A percentile compares a stretch with the other conserved stretches of the same genome.
phyloP scores from a whole-genome alignment of 306 rosid genomes.

The Prunus campanulata region DNA sequence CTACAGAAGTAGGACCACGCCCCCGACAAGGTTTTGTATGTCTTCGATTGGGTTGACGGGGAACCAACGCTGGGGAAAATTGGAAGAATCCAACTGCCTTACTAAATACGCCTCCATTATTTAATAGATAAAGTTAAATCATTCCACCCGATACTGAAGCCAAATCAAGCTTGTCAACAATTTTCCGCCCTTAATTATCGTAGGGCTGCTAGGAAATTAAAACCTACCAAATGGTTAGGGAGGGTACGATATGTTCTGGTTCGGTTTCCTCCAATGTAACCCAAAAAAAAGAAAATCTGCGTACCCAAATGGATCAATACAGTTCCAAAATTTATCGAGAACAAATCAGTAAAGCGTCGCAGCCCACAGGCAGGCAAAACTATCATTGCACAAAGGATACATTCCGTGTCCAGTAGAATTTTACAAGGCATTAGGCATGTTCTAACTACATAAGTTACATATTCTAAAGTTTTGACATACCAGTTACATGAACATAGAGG shows the following conservation, averaged over 20 bases:
- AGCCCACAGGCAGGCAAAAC: not conserved
- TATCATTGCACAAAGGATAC: constrained; percentile 1
- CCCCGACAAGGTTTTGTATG: not conserved
- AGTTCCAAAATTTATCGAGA: not conserved
- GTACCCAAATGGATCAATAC: not conserved
- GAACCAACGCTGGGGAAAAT: not conserved
- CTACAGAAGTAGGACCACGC: not conserved
- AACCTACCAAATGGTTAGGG: no score
- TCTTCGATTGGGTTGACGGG: not conserved
- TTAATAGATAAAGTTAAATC: no score
- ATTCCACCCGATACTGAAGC: not conserved
- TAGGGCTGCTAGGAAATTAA: no score
- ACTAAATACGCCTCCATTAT: not conserved
- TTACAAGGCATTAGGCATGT: not conserved
- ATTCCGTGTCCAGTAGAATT: not conserved
- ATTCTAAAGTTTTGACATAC: not conserved
- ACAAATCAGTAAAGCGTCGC: no score
- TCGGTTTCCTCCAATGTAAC: no score
- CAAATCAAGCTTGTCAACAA: not conserved
- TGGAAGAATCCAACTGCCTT: not conserved
- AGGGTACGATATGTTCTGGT: no score
- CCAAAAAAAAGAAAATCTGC: not conserved
- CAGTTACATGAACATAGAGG: not conserved
- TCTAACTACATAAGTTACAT: not conserved
- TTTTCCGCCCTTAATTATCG: no score